Conservation (phyloP, 345 rosid species). For the Gossypium australe region DNA sequence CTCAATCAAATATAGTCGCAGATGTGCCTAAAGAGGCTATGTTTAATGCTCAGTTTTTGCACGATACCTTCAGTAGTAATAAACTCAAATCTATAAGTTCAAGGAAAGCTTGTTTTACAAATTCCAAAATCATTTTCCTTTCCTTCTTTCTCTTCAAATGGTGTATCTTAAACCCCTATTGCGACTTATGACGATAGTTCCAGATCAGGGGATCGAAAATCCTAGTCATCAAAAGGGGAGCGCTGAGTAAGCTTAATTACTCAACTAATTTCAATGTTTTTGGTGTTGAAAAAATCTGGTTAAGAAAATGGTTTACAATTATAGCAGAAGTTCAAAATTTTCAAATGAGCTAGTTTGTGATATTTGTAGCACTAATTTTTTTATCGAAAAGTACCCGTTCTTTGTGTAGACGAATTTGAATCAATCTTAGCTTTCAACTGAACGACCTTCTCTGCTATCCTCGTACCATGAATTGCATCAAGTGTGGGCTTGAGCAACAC, state of each 20-base stretch:
- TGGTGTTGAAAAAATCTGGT: no score
- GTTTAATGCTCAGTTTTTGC: slow-evolving; percentile 22
- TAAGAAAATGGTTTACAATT: no score
- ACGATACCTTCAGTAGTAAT: slow-evolving; percentile 19
- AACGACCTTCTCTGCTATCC: no score
- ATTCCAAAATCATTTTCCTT: slow-evolving; percentile 24
- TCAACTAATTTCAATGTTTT: no score
- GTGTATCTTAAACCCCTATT: slow-evolving; percentile 18
- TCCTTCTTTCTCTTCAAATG: not conserved
- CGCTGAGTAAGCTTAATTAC: not conserved
- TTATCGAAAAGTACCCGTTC: no score
- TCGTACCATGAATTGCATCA: no score
- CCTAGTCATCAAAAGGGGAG: slow-evolving; percentile 25
- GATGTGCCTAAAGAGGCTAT: slow-evolving; percentile 21
- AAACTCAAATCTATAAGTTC: slow-evolving; percentile 21
- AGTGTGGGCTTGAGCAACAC: no score
- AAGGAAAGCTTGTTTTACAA: slow-evolving; percentile 31
- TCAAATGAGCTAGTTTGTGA: no score
- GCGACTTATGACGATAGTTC: slow-evolving; percentile 29
- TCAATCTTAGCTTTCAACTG: no score
- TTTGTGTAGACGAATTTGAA: no score
- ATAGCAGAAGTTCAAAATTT: no score
- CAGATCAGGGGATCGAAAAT: slow-evolving; percentile 44
- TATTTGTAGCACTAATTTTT: no score
- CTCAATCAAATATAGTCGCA: not conserved